A percentile compares a stretch with the other conserved stretches of the same genome.
These are phyloP conservation scores for Thalassiosira profunda DNA, from an alignment of 108 stramenopile species.

Conservation along the genomic window DNA sequence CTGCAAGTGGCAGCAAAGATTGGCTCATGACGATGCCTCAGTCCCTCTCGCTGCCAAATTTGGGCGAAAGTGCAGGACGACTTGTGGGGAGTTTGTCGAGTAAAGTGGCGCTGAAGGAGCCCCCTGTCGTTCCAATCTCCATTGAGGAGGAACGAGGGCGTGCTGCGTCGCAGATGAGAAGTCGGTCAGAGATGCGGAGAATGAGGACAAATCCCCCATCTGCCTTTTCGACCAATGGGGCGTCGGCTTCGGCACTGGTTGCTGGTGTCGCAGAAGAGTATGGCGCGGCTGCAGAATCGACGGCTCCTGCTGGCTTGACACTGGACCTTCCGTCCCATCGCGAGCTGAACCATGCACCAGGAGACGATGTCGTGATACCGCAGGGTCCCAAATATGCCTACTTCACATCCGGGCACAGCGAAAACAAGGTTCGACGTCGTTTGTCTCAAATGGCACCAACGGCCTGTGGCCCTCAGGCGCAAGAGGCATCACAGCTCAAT, in stretches of 20 bases:
- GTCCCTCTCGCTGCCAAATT: conserved; percentile 2
- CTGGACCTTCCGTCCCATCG: conserved; percentile 36
- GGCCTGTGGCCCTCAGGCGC: conserved; percentile 29
- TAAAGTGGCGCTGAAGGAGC: not conserved
- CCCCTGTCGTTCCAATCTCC: too few species aligned
- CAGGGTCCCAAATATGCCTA: not conserved
- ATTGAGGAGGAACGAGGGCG: conserved; percentile 24
- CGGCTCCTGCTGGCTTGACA: conserved; percentile 14
- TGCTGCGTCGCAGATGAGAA: conserved; percentile 6
- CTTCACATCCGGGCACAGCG: not conserved
- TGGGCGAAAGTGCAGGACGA: not conserved
- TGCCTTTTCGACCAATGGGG: not conserved
- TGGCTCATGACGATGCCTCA: conserved; percentile 28
- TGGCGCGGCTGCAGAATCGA: too few species aligned
- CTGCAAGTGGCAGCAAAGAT: not conserved
- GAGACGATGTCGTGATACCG: not conserved
- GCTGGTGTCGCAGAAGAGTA: too few species aligned
- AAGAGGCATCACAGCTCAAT: conserved; percentile 37
- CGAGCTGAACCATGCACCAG: conserved; percentile 8
- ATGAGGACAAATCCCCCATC: conserved; percentile 24
- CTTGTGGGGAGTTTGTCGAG: not conserved
- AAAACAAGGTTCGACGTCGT: conserved; percentile 15
- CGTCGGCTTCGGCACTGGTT: too few species aligned
- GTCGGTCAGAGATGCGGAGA: conserved; percentile 17
- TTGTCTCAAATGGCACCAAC: not conserved